Conservation (phyloP, 73 alveolate species). For the Paramecium octaurelia region DNA sequence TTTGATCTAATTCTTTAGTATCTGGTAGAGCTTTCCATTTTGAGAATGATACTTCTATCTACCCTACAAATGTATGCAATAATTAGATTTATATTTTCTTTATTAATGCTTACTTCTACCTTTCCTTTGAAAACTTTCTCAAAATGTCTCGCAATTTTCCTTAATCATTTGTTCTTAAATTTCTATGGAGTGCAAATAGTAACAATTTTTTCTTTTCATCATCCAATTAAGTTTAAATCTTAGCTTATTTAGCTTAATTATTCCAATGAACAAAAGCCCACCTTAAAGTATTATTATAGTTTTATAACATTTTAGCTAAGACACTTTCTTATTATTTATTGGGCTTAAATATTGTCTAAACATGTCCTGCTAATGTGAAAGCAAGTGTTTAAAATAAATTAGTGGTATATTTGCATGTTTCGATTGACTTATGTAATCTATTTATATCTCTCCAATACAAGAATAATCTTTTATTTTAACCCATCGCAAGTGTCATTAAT, state of each 20-base stretch:
- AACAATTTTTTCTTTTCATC: neutral
- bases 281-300: neutral
- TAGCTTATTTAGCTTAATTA: neutral
- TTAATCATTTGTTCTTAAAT: neutral
- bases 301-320: neutral
- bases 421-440: neutral
- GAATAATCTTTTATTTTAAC: constrained; percentile 3
- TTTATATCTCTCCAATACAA: neutral
- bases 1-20: neutral
- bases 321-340: neutral
- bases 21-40: constrained; percentile 26
- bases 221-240: neutral
- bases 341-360: neutral
- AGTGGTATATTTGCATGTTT: neutral
- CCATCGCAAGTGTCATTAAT: neutral
- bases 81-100: neutral
- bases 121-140: neutral
- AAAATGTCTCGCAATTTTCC: neutral
- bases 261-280: neutral
- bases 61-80: neutral
- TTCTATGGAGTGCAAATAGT: neutral
- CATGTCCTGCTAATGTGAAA: neutral
- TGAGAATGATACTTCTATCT: neutral
- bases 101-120: neutral
- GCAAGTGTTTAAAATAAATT: neutral